A percentile compares a stretch with the other conserved stretches of the same genome.
Evolutionary conservation across 2,329 filamentous ascomycete genomes (phyloP).

Genomic region (Aspergillus pseudotamarii): DNA sequence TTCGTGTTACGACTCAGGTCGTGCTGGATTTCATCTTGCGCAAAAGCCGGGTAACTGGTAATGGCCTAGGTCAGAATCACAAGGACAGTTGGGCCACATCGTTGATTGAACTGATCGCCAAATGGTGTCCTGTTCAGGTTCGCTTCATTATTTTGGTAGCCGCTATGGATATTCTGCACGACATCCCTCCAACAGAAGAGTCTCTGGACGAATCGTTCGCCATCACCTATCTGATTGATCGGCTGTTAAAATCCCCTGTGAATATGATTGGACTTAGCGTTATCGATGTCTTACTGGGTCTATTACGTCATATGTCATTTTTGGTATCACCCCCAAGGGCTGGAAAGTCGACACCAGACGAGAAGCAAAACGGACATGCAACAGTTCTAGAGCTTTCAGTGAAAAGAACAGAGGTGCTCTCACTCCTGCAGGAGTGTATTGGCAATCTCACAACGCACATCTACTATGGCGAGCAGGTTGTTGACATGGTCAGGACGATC

Average conservation of each 20-base stretch:
- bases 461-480: constrained; percentile 95
- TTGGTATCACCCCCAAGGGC: constrained; percentile 67
- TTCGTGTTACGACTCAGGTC: constrained; percentile 73
- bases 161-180: constrained; percentile 73
- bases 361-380: constrained; percentile 20
- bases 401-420: constrained; percentile 64
- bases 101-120: constrained; percentile 76
- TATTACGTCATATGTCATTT: constrained; percentile 80
- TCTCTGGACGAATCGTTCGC: constrained; percentile 73
- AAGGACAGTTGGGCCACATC: constrained; percentile 77
- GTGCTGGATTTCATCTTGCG: constrained; percentile 71
- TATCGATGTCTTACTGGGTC: constrained; percentile 86
- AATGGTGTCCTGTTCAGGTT: constrained; percentile 92
- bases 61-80: constrained; percentile 44
- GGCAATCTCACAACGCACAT: constrained; percentile 91
- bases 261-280: constrained; percentile 95
- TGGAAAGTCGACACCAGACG: constrained; percentile 35
- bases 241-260: constrained; percentile 80
- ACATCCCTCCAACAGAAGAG: constrained; percentile 69
- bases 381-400: constrained; percentile 47
- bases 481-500: constrained; percentile 87
- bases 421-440: constrained; percentile 77
- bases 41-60: constrained; percentile 58
- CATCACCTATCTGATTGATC: constrained; percentile 76
- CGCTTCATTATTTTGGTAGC: constrained; percentile 88